Conservation (phyloP, 805 yeast species). For the Pichia membranifaciens region DNA sequence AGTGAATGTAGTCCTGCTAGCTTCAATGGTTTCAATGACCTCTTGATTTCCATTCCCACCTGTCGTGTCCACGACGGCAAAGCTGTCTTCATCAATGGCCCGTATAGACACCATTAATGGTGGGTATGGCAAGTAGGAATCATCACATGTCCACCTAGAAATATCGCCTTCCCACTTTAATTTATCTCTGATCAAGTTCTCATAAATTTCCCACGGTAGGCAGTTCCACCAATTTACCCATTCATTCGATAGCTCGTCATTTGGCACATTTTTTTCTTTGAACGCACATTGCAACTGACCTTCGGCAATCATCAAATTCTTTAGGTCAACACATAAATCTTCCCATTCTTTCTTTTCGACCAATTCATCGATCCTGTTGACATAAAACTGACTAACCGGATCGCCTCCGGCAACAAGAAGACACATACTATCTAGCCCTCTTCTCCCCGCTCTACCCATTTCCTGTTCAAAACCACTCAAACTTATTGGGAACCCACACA, state of each 20-base stretch:
- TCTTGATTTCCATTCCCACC: slow-evolving; percentile 64
- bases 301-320: slow-evolving; percentile 58
- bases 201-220: slow-evolving; percentile 19
- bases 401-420: slow-evolving; percentile 75
- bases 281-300: slow-evolving; percentile 88
- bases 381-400: slow-evolving; percentile 83
- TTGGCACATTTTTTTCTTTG: slow-evolving; percentile 56
- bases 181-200: slow-evolving; percentile 25
- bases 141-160: slow-evolving; percentile 49
- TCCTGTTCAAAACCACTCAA: slow-evolving; percentile 89
- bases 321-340: slow-evolving; percentile 55
- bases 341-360: slow-evolving; percentile 45
- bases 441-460: slow-evolving; percentile 95
- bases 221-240: slow-evolving; percentile 17
- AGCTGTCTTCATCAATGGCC: slow-evolving; percentile 74
- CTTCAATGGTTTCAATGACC: slow-evolving; percentile 85
- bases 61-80: slow-evolving; percentile 87
- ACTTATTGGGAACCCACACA: slow-evolving; percentile 90
- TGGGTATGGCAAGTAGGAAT: slow-evolving; percentile 76
- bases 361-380: slow-evolving; percentile 59
- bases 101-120: slow-evolving; percentile 68
- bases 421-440: slow-evolving; percentile 78
- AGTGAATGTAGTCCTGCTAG: slow-evolving; percentile 83
- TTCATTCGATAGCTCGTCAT: slow-evolving; percentile 22
- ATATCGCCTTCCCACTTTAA: slow-evolving; percentile 37